phyloP scores from a whole-genome alignment of 108 stramenopile species.

The Fragilariopsis cylindrus region DNA sequence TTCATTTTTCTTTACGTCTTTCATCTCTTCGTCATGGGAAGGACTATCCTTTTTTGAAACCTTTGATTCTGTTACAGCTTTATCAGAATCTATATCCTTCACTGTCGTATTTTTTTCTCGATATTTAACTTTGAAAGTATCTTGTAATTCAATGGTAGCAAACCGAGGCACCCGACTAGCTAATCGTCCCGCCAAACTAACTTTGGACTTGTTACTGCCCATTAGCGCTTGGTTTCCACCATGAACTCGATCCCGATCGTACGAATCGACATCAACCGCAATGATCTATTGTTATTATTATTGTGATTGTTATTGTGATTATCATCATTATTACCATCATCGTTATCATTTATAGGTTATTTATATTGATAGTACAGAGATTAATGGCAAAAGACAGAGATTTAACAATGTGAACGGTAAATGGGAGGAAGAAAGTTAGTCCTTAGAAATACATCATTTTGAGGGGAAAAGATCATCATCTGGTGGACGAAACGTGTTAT shows the following conservation, averaged over 20 bases:
- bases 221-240: constrained; percentile 36
- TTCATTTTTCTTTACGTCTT: constrained; percentile 9
- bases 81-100: not conserved
- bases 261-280: constrained; percentile 83
- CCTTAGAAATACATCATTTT: too few relatives aligned
- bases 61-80: constrained; percentile 18
- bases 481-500: too few relatives aligned
- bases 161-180: constrained; percentile 78
- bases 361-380: too few relatives aligned
- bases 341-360: too few relatives aligned
- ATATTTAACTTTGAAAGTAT: constrained; percentile 37
- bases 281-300: constrained; percentile 1
- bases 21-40: constrained; percentile 24
- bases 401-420: too few relatives aligned
- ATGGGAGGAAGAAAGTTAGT: too few relatives aligned
- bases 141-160: constrained; percentile 76
- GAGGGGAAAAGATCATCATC: too few relatives aligned
- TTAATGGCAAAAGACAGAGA: too few relatives aligned
- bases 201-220: constrained; percentile 8
- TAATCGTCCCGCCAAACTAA: constrained; percentile 41
- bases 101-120: not conserved
- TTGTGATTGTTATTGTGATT: too few relatives aligned
- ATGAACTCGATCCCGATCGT: constrained; percentile 58
- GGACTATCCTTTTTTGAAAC: constrained; percentile 16
- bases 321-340: too few relatives aligned